A percentile compares a stretch with the other conserved stretches of the same genome.
phyloP scores from a whole-genome alignment of 2,329 filamentous ascomycete species.

The Aspergillus floridensis region DNA sequence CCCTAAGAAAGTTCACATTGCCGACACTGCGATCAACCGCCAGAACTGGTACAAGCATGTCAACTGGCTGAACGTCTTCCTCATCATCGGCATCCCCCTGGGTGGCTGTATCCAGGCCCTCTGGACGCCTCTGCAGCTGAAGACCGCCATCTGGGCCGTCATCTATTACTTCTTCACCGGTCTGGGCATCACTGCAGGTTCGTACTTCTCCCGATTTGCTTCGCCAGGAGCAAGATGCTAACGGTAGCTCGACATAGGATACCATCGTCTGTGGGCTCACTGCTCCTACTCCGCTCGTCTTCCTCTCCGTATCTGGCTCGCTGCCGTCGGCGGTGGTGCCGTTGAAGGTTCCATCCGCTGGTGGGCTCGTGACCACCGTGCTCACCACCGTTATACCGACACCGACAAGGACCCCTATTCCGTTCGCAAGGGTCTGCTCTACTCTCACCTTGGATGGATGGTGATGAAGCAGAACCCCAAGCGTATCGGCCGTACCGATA shows the following conservation, averaged over 20 bases:
- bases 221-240: conserved; percentile 1
- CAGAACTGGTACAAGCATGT: conserved; percentile 88
- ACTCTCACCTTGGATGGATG: conserved; percentile 88
- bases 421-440: conserved; percentile 80
- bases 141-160: conserved; percentile 72
- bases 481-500: conserved; percentile 81
- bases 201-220: conserved; percentile 28
- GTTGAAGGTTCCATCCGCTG: conserved; percentile 83
- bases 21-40: conserved; percentile 74
- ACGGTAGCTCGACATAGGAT: conserved; percentile 48
- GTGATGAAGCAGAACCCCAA: conserved; percentile 91
- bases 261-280: conserved; percentile 84
- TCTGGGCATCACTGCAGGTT: conserved; percentile 75
- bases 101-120: conserved; percentile 70
- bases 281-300: conserved; percentile 74
- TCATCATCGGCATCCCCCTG: conserved; percentile 76
- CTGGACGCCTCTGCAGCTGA: conserved; percentile 71
- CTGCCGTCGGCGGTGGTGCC: conserved; percentile 75
- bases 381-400: conserved; percentile 88
- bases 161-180: conserved; percentile 81
- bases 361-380: conserved; percentile 84
- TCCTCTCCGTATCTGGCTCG: conserved; percentile 78
- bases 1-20: conserved; percentile 77
- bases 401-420: conserved; percentile 91
- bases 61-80: conserved; percentile 85